Conservation (phyloP, 768 basidiomycete species). For the Phaffia tasmanica region DNA sequence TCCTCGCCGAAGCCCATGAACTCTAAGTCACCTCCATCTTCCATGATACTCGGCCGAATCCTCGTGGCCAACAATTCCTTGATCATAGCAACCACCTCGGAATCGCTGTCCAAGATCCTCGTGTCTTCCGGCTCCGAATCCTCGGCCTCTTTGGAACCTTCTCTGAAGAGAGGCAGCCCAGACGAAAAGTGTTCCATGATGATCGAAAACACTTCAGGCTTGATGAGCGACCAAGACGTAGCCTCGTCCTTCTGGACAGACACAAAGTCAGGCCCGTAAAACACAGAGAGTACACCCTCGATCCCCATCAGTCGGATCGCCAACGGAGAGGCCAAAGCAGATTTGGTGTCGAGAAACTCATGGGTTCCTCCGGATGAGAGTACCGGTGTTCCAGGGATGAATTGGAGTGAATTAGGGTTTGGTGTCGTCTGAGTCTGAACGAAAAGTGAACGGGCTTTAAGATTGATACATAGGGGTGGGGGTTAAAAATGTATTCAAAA, state of each 20-base stretch:
- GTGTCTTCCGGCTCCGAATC: constrained; percentile 55
- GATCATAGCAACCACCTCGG: constrained; percentile 96
- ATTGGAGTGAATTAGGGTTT: constrained; percentile 94
- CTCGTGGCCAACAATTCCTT: constrained; percentile 92
- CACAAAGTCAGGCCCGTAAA: constrained; percentile 97
- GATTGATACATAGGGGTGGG: too few species aligned
- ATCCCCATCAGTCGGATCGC: constrained; percentile 90
- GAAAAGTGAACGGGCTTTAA: constrained; percentile 42
- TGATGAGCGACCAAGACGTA: constrained; percentile 74
- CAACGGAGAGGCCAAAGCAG: constrained; percentile 82
- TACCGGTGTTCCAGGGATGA: constrained; percentile 83
- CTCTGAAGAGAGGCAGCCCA: constrained; percentile 70
- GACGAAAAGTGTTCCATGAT: constrained; percentile 97
- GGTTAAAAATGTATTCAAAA: too few species aligned
- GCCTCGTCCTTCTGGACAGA: constrained; percentile 75
- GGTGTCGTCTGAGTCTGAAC: constrained; percentile 97
- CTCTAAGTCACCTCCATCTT: constrained; percentile 97
- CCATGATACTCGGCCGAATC: constrained; percentile 93
- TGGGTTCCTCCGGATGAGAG: constrained; percentile 74
- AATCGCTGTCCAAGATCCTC: constrained; percentile 81
- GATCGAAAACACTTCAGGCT: constrained; percentile 90
- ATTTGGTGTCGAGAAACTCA: constrained; percentile 82
- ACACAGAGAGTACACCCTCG: constrained; percentile 75
- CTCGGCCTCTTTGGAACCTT: constrained; percentile 40
- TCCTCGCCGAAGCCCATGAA: constrained; percentile 80